A percentile compares a stretch with the other conserved stretches of the same genome.
phyloP scores from a whole-genome alignment of 345 rosid genomes.

The Arabis hirsuta region DNA sequence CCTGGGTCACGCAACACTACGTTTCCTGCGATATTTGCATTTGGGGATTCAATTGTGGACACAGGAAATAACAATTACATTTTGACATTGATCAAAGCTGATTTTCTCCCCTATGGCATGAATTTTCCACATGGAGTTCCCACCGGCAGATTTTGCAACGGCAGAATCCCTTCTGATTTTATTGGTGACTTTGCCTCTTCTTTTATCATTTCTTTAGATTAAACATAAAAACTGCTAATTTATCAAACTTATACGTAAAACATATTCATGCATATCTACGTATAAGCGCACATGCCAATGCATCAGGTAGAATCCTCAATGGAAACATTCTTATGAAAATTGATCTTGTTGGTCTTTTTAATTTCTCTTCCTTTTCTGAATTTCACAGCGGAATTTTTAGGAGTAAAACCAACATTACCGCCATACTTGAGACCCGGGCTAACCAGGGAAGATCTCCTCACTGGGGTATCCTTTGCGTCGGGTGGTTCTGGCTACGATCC shows the following conservation, averaged over 20 bases:
- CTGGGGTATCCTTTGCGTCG: slow-evolving; percentile 70
- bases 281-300: not conserved
- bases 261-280: not conserved
- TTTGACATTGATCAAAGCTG: slow-evolving; percentile 46
- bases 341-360: slow-evolving; percentile 1
- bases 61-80: slow-evolving; percentile 63
- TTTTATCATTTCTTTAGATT: not conserved
- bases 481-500: slow-evolving; percentile 63
- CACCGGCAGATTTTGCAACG: slow-evolving; percentile 62
- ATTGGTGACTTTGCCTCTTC: slow-evolving; percentile 42
- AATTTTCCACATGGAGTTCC: slow-evolving; percentile 50
- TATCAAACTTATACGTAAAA: not conserved
- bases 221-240: not conserved
- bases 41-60: slow-evolving; percentile 65
- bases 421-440: slow-evolving; percentile 57
- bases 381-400: slow-evolving; percentile 52
- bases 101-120: slow-evolving; percentile 63
- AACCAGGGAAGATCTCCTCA: slow-evolving; percentile 53
- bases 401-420: slow-evolving; percentile 57
- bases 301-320: not conserved
- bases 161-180: slow-evolving; percentile 57
- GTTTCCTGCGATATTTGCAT: slow-evolving; percentile 49
- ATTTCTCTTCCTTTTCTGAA: not conserved
- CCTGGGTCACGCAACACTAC: slow-evolving; percentile 22
- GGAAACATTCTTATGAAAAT: slow-evolving; percentile 2